Evolutionary conservation across 2,329 filamentous ascomycete species (phyloP).

Genomic region (Fusarium coicis): DNA sequence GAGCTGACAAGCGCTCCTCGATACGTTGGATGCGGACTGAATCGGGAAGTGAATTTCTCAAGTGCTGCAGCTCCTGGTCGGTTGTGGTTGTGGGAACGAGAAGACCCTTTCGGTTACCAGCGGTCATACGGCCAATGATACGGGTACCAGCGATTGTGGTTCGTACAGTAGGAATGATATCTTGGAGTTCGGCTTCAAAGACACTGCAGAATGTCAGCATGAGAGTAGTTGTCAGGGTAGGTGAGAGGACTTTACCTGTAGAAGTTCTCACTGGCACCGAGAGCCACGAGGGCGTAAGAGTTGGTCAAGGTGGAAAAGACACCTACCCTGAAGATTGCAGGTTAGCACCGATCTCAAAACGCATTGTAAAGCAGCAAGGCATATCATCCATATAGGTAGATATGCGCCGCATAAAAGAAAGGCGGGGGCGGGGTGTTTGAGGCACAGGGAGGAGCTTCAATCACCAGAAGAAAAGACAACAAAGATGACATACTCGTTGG

Average conservation of each 20-base stretch:
- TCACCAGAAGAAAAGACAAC: background rate
- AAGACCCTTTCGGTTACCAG: conserved; percentile 96
- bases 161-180: conserved; percentile 96
- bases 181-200: conserved; percentile 97
- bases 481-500: conserved; percentile 78
- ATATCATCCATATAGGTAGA: background rate
- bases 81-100: conserved; percentile 96
- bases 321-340: conserved; percentile 74
- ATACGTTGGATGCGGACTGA: conserved; percentile 94
- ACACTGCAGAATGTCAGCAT: conserved; percentile 64
- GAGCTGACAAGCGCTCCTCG: conserved; percentile 93
- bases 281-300: conserved; percentile 92
- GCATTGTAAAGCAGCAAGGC: background rate
- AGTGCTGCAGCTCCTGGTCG: conserved; percentile 97
- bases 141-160: conserved; percentile 96
- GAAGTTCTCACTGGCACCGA: conserved; percentile 98
- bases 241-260: conserved; percentile 71
- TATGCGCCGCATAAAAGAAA: conserved; percentile 19
- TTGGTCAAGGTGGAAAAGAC: conserved; percentile 98
- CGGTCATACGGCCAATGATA: conserved; percentile 94
- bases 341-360: conserved; percentile 14
- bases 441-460: conserved; percentile 24
- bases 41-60: conserved; percentile 94
- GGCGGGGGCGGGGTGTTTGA: conserved; percentile 43
- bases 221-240: background rate